Conservation (phyloP, 148 eudicot genomes). For the Fagopyrum esculentum region DNA sequence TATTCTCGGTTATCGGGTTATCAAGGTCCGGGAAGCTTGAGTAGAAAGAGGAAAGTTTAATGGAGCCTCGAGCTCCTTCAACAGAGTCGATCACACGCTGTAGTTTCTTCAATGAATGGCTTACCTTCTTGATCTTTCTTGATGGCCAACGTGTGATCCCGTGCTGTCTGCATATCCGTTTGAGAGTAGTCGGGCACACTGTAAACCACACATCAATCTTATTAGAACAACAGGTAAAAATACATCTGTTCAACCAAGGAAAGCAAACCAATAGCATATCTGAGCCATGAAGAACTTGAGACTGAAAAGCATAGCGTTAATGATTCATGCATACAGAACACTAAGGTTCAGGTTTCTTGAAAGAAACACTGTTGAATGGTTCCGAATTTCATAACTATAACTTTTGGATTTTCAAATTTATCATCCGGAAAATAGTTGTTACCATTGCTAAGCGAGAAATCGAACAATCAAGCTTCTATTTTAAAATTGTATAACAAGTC, state of each 20-base stretch:
- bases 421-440: background rate
- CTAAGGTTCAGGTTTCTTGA: too few species aligned
- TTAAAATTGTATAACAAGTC: background rate
- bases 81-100: slow-evolving; percentile 70
- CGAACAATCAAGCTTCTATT: background rate
- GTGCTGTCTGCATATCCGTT: slow-evolving; percentile 90
- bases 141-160: slow-evolving; percentile 96
- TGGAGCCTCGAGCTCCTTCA: slow-evolving; percentile 38
- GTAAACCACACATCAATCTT: background rate
- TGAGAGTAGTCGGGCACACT: slow-evolving; percentile 45
- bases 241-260: background rate
- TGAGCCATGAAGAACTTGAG: background rate
- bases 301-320: background rate
- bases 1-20: background rate
- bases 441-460: background rate
- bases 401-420: background rate
- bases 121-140: slow-evolving; percentile 84
- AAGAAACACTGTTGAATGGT: too few species aligned
- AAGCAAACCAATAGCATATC: background rate
- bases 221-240: background rate
- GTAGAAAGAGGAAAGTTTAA: background rate
- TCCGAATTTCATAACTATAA: too few species aligned
- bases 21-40: background rate
- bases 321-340: background rate
- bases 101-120: slow-evolving; percentile 70